Percentiles rank a stretch among this genome's conserved stretches.
phyloP scores from a whole-genome alignment of 345 rosid genomes.

The Cochlearia excelsa region DNA sequence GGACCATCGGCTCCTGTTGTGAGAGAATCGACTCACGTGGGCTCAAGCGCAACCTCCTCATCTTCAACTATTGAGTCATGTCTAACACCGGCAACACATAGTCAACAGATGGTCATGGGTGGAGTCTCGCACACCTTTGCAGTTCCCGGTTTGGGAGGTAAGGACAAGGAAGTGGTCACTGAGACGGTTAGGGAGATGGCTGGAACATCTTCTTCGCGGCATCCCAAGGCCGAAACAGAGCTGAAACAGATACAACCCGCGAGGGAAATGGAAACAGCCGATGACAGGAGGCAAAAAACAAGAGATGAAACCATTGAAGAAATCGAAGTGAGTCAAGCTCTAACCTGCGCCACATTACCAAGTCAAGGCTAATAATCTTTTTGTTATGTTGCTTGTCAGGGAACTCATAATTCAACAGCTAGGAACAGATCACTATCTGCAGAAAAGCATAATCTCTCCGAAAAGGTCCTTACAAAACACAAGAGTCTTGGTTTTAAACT shows the following conservation, averaged over 20 bases:
- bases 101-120: background rate
- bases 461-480: constrained; percentile 50
- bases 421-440: constrained; percentile 78
- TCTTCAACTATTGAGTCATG: background rate
- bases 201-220: background rate
- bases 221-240: background rate
- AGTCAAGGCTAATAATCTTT: too few relatives aligned
- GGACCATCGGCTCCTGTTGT: constrained; percentile 1
- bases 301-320: too few relatives aligned
- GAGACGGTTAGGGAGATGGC: background rate
- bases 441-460: constrained; percentile 79
- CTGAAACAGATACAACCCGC: too few relatives aligned
- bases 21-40: constrained; percentile 11
- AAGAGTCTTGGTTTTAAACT: too few relatives aligned
- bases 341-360: too few relatives aligned
- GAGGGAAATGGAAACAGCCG: too few relatives aligned
- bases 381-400: background rate
- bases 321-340: too few relatives aligned
- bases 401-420: constrained; percentile 48
- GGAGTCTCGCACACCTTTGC: constrained; percentile 11
- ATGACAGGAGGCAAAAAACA: too few relatives aligned
- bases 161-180: constrained; percentile 1
- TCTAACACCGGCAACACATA: background rate
- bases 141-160: constrained; percentile 7
- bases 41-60: background rate